Base-by-base conservation (phyloP, 306 rosid genomes). In the Arachis stenosperma region DNA sequence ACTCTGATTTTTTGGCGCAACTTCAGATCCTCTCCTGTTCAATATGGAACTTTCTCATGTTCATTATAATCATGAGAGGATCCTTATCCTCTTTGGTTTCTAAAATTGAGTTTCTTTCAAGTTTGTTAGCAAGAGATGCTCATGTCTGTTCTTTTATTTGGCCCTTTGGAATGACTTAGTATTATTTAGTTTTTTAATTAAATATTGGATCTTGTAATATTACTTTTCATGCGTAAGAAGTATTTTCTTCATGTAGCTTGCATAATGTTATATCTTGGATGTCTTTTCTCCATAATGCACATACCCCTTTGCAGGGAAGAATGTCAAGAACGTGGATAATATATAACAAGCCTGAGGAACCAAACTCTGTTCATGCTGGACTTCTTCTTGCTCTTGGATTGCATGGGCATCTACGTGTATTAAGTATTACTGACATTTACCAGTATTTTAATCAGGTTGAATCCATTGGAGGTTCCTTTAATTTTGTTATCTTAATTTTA, bases 261-360 rank as follows among this genome's bases (percentile, higher is more conserved):
- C 67, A 58, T 30, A 48, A 7, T 57, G 8, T 15, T 43, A 40
- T 43, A 36, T 64, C 79, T 60, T 58, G 57, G 65, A 40, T 67
- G 62, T 71, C 51, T 11, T 30, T 66, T 44, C 81, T 60, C 66
- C 7, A 64, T 63, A 74, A 53, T 75, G 76, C 73, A 58, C 50
- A 36, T 66, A 79, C 55, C 36, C 52, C 65, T 83, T 69, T 86
- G 78, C 89, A 93, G 98, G 98, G 98, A 50, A 90, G 90, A 86
- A 90, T 93, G 98, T 84, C 98, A 54, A 93, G 97, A 79, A 91
- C 96, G 67, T 91, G 97, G 98, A 86, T 94, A 69, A 78, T 84
- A 76, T 94, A 91, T 76, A 91, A 91, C 83, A 91, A 72, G 83
- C 94, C 97, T 46, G 93, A 80, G 79, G 97, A 89, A 65, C 94